Percentiles rank a stretch among this genome's conserved stretches.
These are phyloP conservation scores for Inga laurina DNA, from an alignment of 306 rosid genomes.

Conservation along the genomic window DNA sequence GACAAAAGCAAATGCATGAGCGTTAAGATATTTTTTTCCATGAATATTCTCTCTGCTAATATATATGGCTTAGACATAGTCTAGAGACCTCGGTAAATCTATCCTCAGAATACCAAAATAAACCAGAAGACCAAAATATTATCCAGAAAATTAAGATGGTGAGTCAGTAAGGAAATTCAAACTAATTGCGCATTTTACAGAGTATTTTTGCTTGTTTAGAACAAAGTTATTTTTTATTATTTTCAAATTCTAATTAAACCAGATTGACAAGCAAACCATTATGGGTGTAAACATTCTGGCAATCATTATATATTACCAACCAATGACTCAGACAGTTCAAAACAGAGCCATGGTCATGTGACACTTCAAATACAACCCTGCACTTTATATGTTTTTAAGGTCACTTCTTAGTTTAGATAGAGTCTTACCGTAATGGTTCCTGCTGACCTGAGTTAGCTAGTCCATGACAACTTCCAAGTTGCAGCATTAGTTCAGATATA, in stretches of 20 bases:
- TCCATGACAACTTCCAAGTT: slow-evolving; percentile 89
- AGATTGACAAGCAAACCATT: not conserved
- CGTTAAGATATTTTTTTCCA: not conserved
- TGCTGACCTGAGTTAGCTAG: slow-evolving; percentile 71
- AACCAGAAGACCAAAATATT: slow-evolving; percentile 15
- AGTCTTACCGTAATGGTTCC: slow-evolving; percentile 74
- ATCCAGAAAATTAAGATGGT: slow-evolving; percentile 6
- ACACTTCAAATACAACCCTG: not conserved
- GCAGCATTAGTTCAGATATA: slow-evolving; percentile 87
- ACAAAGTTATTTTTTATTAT: not conserved
- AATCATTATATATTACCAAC: not conserved
- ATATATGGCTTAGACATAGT: not conserved
- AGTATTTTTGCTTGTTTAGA: not conserved
- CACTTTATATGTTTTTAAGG: not conserved
- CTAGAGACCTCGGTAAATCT: not conserved
- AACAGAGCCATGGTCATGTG: not conserved
- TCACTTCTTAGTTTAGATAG: slow-evolving; percentile 22
- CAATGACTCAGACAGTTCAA: not conserved
- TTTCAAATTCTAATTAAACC: not conserved
- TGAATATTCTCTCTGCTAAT: slow-evolving; percentile 9
- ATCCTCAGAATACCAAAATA: slow-evolving; percentile 18
- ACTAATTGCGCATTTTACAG: not conserved
- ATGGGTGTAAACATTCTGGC: slow-evolving; percentile 13
- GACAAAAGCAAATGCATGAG: not conserved
- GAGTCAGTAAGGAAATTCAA: not conserved